Evolutionary conservation across 2,329 filamentous ascomycete genomes (phyloP), one percentile per base, ranked within the genome.

Genomic region (Sarocladium kiliense): DNA sequence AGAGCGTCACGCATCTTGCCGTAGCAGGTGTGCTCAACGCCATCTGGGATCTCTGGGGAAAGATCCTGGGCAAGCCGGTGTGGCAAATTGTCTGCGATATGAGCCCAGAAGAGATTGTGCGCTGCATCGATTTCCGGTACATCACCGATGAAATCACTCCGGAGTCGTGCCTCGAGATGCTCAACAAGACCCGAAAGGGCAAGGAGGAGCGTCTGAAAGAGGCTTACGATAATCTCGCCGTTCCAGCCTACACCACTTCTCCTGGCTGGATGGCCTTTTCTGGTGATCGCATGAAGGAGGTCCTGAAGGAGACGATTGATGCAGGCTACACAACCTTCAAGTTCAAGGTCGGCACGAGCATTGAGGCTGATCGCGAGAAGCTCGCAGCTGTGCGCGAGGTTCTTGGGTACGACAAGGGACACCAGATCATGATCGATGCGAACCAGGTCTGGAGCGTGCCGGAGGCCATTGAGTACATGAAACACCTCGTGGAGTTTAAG

Each of bases 21-120:
- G 84, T 96, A 11, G 91, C 89, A 27, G 89, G 91, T 42, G 87
- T 96, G 16, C 89, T 95, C 63, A 96, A 96, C 69, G 91, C 91
- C 16, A 79, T 96, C 64, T 96, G 91, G 91, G 91, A 96, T 70
- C 82, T 96, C n/a, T 96, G 91, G 91, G 91, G 89, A 55, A 96
- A 95, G 76, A 81, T 81, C 2, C 81, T 94, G 34, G 79, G 82
- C 60, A 96, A 96, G 77, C 92, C 91, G 3, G 89, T 96, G 14
- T 96, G 91, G 92, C 82, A 85, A 57, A 87, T 97, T 59, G 87
- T 97, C 23, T 87, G 88, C 11, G 91, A 96, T 62, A 95, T 96
- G 89, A 86, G 80, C 3, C 90, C 91, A 1, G 88, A 94, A 72
- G 87, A 96, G 74, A 84, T 95, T 53, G 91, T 96, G 53, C 74